Evolutionary conservation across 805 yeast species (phyloP), one percentile per base, ranked within the genome.

Genomic region (Soucietia sequanensis): DNA sequence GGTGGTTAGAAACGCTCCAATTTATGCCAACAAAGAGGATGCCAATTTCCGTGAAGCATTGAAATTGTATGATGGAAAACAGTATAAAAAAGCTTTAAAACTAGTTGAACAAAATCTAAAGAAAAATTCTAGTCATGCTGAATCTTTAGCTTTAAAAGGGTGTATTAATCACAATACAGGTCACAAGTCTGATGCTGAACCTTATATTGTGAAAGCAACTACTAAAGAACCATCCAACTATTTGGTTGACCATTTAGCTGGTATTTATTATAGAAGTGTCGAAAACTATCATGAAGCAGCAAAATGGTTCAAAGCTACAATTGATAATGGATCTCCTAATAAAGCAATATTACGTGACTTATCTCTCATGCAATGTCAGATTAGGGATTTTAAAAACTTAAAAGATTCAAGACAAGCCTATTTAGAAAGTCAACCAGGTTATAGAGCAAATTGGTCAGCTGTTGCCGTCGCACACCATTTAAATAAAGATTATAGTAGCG

Each of bases 361-460:
- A 52, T 75, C 95, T 10, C 68, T 81, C 29, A 71, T 87, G 61
- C 91, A 90, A 52, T 66, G 84, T 19, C 98, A 93, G 50, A 68
- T 72, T 43, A 78, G 96, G 41, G 90, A 87, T 52, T 87, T 68
- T 54, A 76, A 75, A 47, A 71, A 71, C 16, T 70, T 84, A 42
- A 70, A 76, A 4, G 75, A 64, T 8, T 75, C 91, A 2, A 75
- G 97, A 48, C 78, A 76, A 40, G 69, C 71, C 24, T 80, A 79
- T 49, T 71, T 93, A 58, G 85, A 83, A 48, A 72, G 75, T 17
- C 81, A 76, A 47, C 80, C 93, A 8, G 95, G 95, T 0, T 85
- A 78, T 55, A 75, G 96, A 44, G 89, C 91, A 42, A 85, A 87
- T 54, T 90, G 96, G 96, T 84, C 95, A 1, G 81, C 83, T 0